phyloP scores from a whole-genome alignment of 345 rosid species.

The Eucalyptus virginea region DNA sequence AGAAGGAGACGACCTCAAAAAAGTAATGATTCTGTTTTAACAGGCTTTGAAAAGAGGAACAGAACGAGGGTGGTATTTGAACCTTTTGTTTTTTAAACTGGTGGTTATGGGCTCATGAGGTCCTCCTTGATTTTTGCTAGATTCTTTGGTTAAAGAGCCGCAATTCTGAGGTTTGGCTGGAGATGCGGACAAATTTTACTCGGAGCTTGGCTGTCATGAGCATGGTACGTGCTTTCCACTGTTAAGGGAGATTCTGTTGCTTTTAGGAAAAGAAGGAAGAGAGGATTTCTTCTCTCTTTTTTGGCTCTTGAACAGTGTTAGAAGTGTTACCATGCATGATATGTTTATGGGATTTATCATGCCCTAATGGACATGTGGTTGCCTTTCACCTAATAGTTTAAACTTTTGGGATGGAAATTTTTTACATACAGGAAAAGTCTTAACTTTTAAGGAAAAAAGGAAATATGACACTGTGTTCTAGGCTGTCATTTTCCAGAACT shows the following conservation, averaged over 20 bases:
- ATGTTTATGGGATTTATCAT: neutral
- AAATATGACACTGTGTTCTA: neutral
- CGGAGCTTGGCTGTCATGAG: slow-evolving; percentile 99
- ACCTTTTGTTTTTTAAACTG: neutral
- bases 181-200: slow-evolving; percentile 94
- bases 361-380: neutral
- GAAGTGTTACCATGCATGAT: neutral
- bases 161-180: slow-evolving; percentile 93
- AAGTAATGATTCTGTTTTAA: slow-evolving; percentile 24
- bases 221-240: slow-evolving; percentile 53
- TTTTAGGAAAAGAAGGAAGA: neutral
- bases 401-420: neutral
- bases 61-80: neutral
- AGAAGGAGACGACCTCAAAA: slow-evolving; percentile 87
- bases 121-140: slow-evolving; percentile 10
- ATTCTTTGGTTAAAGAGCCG: slow-evolving; percentile 99
- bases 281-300: neutral
- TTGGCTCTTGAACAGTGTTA: neutral
- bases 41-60: neutral
- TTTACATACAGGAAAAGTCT: neutral
- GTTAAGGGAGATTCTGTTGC: neutral
- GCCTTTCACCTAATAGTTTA: neutral
- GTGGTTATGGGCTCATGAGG: neutral
- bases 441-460: neutral
- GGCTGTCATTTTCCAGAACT: neutral